A percentile compares a stretch with the other conserved stretches of the same genome.
Evolutionary conservation across 2,329 filamentous ascomycete genomes (phyloP).

Genomic region (Fulvia fulva): DNA sequence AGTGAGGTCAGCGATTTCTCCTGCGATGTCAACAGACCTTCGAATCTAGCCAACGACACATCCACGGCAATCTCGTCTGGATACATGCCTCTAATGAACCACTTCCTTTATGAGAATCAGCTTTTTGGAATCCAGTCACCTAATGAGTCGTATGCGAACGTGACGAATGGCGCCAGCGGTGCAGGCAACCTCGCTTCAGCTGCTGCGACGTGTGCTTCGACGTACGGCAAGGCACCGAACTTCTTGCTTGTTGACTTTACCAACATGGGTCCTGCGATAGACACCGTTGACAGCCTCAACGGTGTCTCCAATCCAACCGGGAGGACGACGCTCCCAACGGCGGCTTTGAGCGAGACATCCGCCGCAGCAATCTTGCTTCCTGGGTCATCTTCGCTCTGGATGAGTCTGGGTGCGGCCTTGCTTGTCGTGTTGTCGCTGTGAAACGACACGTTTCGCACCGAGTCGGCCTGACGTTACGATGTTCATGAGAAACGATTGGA

Average conservation of each 20-base stretch:
- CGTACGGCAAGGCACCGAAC: conserved; percentile 40
- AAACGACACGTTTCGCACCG: conserved; percentile 11
- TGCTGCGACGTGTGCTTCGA: conserved; percentile 36
- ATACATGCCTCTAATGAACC: conserved; percentile 47
- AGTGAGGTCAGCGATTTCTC: conserved; percentile 29
- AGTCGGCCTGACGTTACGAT: conserved; percentile 7
- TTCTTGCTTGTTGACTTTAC: conserved; percentile 46
- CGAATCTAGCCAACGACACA: conserved; percentile 15
- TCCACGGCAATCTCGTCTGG: conserved; percentile 13
- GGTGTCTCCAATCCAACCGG: conserved; percentile 18
- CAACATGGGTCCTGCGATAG: conserved; percentile 43
- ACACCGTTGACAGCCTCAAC: conserved; percentile 40
- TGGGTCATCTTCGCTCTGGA: conserved; percentile 11
- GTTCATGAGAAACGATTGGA: conserved; percentile 12
- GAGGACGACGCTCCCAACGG: conserved; percentile 8
- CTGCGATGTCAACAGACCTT: conserved; percentile 17
- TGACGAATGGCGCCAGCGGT: conserved; percentile 41
- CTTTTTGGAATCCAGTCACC: conserved; percentile 41
- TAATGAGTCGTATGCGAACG: conserved; percentile 36
- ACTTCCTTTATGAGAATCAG: conserved; percentile 44
- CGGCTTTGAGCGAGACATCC: conserved; percentile 11
- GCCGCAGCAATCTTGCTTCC: conserved; percentile 6
- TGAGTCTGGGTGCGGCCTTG: conserved; percentile 16
- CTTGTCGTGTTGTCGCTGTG: conserved; percentile 15
- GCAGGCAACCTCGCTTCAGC: conserved; percentile 44